These are phyloP conservation scores for Danielia reshetovae DNA, from an alignment of 805 yeast genomes.

Conservation along the genomic window DNA sequence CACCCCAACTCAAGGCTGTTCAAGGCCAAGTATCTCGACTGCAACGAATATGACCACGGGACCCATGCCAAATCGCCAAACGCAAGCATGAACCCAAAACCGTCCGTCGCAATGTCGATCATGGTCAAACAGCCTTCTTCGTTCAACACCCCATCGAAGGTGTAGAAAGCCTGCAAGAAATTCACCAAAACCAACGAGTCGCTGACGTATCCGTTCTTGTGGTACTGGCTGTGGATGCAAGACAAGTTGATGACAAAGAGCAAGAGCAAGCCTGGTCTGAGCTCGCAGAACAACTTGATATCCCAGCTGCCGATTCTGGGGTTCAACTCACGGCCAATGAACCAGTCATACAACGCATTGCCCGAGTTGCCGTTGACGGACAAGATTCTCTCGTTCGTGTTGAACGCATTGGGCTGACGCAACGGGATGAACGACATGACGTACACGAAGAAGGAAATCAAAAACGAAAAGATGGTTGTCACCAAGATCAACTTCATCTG, in stretches of 20 bases:
- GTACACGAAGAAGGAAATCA: slow-evolving; percentile 64
- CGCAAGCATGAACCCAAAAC: slow-evolving; percentile 93
- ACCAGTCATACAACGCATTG: slow-evolving; percentile 80
- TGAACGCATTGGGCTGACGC: slow-evolving; percentile 44
- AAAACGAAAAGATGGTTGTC: slow-evolving; percentile 59
- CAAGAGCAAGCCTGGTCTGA: slow-evolving; percentile 88
- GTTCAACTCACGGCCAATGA: slow-evolving; percentile 92
- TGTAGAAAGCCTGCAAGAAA: slow-evolving; percentile 71
- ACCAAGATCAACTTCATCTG: slow-evolving; percentile 61
- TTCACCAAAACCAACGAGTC: slow-evolving; percentile 73
- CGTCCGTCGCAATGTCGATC: slow-evolving; percentile 97
- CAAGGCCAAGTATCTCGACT: slow-evolving; percentile 73
- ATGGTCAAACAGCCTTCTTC: slow-evolving; percentile 87
- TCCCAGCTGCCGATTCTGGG: slow-evolving; percentile 86
- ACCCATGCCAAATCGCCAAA: slow-evolving; percentile 93
- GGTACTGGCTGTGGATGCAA: slow-evolving; percentile 77
- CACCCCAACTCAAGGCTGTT: slow-evolving; percentile 55
- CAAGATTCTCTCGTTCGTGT: slow-evolving; percentile 63
- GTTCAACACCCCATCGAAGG: slow-evolving; percentile 86
- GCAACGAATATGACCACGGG: slow-evolving; percentile 87
- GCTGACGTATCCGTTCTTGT: slow-evolving; percentile 51
- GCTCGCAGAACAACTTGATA: slow-evolving; percentile 86
- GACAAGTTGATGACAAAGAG: slow-evolving; percentile 80
- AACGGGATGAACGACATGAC: slow-evolving; percentile 63
- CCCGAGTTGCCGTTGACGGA: slow-evolving; percentile 88